Conservation (phyloP, 352 stramenopile species). For the Pythium aphanidermatum region DNA sequence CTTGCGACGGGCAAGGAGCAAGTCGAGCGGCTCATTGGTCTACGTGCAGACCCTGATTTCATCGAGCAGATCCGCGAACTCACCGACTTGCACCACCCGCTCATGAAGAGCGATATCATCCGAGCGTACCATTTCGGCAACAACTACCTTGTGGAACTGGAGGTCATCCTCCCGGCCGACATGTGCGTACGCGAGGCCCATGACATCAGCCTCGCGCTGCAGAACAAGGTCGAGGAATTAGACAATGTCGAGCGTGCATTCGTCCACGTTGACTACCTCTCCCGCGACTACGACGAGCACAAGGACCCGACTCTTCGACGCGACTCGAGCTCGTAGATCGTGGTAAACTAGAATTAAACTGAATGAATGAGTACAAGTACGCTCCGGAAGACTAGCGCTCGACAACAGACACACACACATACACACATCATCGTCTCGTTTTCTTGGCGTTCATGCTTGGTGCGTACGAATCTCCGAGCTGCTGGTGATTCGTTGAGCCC, state of each 20-base stretch:
- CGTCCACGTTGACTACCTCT: constrained; percentile 96
- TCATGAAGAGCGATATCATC: constrained; percentile 92
- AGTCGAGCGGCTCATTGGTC: constrained; percentile 87
- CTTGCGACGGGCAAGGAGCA: constrained; percentile 94
- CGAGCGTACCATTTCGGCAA: constrained; percentile 96
- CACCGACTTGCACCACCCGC: constrained; percentile 80
- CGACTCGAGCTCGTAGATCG: constrained; percentile 14
- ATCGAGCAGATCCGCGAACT: constrained; percentile 90
- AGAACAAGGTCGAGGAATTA: constrained; percentile 95
- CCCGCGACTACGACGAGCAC: constrained; percentile 86
- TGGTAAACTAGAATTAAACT: too few relatives aligned
- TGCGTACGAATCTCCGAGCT: too few relatives aligned
- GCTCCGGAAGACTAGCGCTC: too few relatives aligned
- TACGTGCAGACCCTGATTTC: constrained; percentile 88
- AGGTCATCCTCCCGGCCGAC: constrained; percentile 79
- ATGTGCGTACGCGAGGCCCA: constrained; percentile 93
- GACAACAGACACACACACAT: too few relatives aligned
- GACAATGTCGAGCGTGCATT: constrained; percentile 96
- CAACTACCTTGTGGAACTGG: constrained; percentile 91
- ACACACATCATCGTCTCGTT: too few relatives aligned
- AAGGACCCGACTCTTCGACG: constrained; percentile 77
- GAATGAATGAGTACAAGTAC: too few relatives aligned
- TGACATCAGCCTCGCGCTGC: constrained; percentile 95
- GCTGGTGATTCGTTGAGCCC: too few relatives aligned
- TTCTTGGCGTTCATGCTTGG: too few relatives aligned